Conservation (phyloP, 164 flowering plant species). For the Liquidambar formosana region DNA sequence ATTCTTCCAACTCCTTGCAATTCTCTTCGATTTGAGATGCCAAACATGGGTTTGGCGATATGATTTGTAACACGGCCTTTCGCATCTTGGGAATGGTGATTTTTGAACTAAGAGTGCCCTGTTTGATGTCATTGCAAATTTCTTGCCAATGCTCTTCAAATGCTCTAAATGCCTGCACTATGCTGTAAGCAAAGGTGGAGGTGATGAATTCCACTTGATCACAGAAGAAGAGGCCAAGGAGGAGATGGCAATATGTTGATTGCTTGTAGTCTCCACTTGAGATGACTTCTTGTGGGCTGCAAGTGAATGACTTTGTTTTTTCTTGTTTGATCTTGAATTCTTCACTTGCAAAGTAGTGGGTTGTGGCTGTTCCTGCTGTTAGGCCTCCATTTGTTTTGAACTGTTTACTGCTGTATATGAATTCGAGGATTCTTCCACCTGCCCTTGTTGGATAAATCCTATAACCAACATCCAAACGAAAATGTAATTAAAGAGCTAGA, state of each 20-base stretch:
- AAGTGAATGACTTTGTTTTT: constrained; percentile 64
- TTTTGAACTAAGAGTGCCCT: constrained; percentile 55
- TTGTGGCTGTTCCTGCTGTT: constrained; percentile 80
- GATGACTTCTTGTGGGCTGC: constrained; percentile 86
- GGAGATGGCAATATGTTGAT: constrained; percentile 83
- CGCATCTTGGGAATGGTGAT: constrained; percentile 47
- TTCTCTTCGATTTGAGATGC: constrained; percentile 41
- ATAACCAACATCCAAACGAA: neutral
- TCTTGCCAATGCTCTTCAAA: constrained; percentile 75
- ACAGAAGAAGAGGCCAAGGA: constrained; percentile 62
- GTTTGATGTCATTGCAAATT: constrained; percentile 56
- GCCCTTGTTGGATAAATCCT: constrained; percentile 65
- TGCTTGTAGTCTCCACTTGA: constrained; percentile 69
- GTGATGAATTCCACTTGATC: constrained; percentile 70
- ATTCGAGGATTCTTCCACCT: constrained; percentile 76
- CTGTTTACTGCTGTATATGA: constrained; percentile 81
- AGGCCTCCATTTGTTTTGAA: constrained; percentile 74
- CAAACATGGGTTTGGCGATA: constrained; percentile 49
- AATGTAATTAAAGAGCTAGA: neutral
- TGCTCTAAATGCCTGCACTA: constrained; percentile 64
- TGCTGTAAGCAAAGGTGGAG: constrained; percentile 78
- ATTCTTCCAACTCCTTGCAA: constrained; percentile 42
- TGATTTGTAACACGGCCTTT: constrained; percentile 43
- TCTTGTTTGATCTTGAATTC: constrained; percentile 76
- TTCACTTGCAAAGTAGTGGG: constrained; percentile 71